Conservation (phyloP, 2,329 filamentous ascomycete genomes). For the Spiromastix sp. region DNA sequence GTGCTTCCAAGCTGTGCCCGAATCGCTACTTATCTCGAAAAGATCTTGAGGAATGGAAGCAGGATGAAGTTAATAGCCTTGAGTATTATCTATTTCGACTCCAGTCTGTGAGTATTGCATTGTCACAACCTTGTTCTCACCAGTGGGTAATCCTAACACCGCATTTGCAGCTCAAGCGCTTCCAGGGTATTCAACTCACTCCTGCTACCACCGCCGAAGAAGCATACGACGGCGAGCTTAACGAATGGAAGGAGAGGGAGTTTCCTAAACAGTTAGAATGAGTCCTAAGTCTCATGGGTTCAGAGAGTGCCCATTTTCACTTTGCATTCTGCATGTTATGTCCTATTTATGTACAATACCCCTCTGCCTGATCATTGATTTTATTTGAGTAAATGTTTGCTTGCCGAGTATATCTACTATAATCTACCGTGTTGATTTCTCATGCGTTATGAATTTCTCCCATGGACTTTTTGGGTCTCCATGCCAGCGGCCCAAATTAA, state of each 20-base stretch:
- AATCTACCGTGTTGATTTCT: no score
- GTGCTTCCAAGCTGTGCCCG: slow-evolving; percentile 3
- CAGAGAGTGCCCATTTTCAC: no score
- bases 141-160: slow-evolving; percentile 2
- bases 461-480: no score
- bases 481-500: no score
- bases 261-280: no score
- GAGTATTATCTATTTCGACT: slow-evolving; percentile 5
- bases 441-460: no score
- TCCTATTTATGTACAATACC: no score
- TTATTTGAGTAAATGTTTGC: no score
- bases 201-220: slow-evolving; percentile 1
- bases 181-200: slow-evolving; percentile 3
- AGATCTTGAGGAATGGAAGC: neutral
- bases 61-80: neutral
- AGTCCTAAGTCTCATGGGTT: no score
- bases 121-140: neutral
- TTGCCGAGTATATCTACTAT: no score
- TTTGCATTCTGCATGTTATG: no score
- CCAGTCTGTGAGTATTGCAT: slow-evolving; percentile 5
- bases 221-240: slow-evolving; percentile 1
- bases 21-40: slow-evolving; percentile 1
- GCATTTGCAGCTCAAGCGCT: slow-evolving; percentile 3
- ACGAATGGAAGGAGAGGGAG: slow-evolving; percentile 1
- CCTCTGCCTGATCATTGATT: no score